Evolutionary conservation across 306 rosid species (phyloP).

Genomic region (Senna tora): DNA sequence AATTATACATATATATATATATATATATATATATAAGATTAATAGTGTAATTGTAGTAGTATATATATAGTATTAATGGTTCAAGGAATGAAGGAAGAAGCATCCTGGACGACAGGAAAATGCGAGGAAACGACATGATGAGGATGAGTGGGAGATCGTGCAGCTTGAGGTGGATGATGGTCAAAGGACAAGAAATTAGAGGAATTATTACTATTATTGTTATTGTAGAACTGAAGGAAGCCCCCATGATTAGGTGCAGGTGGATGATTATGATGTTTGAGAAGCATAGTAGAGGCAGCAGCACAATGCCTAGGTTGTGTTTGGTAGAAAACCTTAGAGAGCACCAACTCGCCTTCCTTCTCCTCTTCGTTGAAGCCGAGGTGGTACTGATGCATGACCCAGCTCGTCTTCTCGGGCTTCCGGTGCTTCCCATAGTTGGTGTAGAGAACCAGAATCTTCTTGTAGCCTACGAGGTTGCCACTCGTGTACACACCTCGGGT

Average conservation of each 20-base stretch:
- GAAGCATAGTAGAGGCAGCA: slow-evolving; percentile 40
- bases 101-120: slow-evolving; percentile 52
- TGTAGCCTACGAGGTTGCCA: slow-evolving; percentile 61
- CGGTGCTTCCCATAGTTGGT: slow-evolving; percentile 77
- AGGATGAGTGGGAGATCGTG: slow-evolving; percentile 48
- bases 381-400: slow-evolving; percentile 87
- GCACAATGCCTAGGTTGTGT: slow-evolving; percentile 90
- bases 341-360: slow-evolving; percentile 80
- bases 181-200: slow-evolving; percentile 67
- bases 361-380: slow-evolving; percentile 77
- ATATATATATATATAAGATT: too few relatives aligned
- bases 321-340: slow-evolving; percentile 78
- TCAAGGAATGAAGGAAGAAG: slow-evolving; percentile 57
- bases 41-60: too few relatives aligned
- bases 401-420: slow-evolving; percentile 82
- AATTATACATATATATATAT: too few relatives aligned
- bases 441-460: slow-evolving; percentile 83
- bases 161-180: slow-evolving; percentile 53
- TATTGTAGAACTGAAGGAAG: slow-evolving; percentile 51
- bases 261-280: slow-evolving; percentile 28
- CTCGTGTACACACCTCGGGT: slow-evolving; percentile 52
- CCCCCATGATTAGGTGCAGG: slow-evolving; percentile 23
- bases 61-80: too few relatives aligned
- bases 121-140: slow-evolving; percentile 49
- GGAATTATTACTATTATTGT: too few relatives aligned